A percentile compares a stretch with the other conserved stretches of the same genome.
phyloP scores from a whole-genome alignment of 352 stramenopile species.

The Phytophthora ramorum region DNA sequence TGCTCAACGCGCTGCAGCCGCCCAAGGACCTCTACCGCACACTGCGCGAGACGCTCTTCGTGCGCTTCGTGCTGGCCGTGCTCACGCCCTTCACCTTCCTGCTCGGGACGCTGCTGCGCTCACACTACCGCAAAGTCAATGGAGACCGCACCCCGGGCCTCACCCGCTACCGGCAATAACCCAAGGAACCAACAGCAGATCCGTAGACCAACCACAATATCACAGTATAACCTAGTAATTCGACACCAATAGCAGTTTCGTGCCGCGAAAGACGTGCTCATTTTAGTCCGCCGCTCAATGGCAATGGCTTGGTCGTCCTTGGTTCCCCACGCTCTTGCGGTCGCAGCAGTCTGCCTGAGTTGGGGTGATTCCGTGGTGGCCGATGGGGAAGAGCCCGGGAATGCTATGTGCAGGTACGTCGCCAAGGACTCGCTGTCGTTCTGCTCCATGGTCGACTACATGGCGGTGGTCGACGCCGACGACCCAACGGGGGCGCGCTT shows the following conservation, averaged over 20 bases:
- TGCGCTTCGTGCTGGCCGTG: conserved; percentile 31
- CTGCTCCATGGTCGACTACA: conserved; percentile 88
- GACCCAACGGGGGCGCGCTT: conserved; percentile 55
- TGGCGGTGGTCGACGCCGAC: conserved; percentile 66
- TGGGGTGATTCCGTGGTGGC: conserved; percentile 1
- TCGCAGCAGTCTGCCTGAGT: conserved; percentile 1
- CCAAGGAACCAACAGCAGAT: background rate
- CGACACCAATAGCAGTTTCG: conserved; percentile 29
- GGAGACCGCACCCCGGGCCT: conserved; percentile 30
- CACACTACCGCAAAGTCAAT: conserved; percentile 40
- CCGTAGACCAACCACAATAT: conserved; percentile 1
- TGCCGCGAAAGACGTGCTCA: background rate
- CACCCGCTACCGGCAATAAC: conserved; percentile 32
- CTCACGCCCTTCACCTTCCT: conserved; percentile 33
- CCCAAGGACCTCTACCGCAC: conserved; percentile 26
- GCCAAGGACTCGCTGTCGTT: conserved; percentile 74
- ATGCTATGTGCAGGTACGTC: conserved; percentile 55
- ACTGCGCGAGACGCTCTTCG: conserved; percentile 35
- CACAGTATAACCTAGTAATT: conserved; percentile 18
- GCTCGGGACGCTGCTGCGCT: conserved; percentile 24
- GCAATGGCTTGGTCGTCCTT: background rate
- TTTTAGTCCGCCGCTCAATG: conserved; percentile 13
- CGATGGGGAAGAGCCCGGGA: conserved; percentile 56
- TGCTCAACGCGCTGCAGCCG: conserved; percentile 17
- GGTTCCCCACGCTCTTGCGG: background rate